These are phyloP conservation scores for Candida ulmi DNA, from an alignment of 805 yeast genomes.

Conservation along the genomic window DNA sequence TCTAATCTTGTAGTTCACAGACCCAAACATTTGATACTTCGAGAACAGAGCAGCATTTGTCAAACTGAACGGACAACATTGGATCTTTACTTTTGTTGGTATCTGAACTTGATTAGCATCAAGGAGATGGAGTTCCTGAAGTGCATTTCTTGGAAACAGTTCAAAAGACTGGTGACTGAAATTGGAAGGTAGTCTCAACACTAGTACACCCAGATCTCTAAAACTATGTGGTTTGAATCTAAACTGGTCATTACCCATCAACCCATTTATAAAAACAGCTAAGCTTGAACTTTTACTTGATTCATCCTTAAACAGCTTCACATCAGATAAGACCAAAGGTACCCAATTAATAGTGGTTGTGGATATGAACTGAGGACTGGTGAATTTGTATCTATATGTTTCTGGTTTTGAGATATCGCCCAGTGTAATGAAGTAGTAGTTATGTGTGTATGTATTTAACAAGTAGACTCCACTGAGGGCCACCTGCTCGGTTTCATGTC, in stretches of 20 bases:
- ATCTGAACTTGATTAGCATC: slow-evolving; percentile 3
- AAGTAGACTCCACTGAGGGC: slow-evolving; percentile 22
- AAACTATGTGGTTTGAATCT: slow-evolving; percentile 13
- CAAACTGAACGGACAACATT: slow-evolving; percentile 25
- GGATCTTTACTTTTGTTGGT: slow-evolving; percentile 15
- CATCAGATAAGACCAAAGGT: slow-evolving; percentile 7
- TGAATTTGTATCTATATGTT: slow-evolving; percentile 10
- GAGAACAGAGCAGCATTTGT: slow-evolving; percentile 24
- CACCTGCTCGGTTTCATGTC: not conserved
- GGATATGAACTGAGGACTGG: slow-evolving; percentile 9
- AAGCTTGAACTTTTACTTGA: not conserved
- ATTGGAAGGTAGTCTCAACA: slow-evolving; percentile 10
- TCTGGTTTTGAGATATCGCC: slow-evolving; percentile 12
- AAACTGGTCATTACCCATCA: slow-evolving; percentile 11
- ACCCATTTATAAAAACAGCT: slow-evolving; percentile 5
- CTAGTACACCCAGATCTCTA: slow-evolving; percentile 10
- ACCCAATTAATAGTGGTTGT: slow-evolving; percentile 15
- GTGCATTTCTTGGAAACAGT: slow-evolving; percentile 7
- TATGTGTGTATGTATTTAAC: slow-evolving; percentile 4
- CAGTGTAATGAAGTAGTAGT: slow-evolving; percentile 16
- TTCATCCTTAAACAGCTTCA: slow-evolving; percentile 1
- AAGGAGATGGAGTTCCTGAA: slow-evolving; percentile 11
- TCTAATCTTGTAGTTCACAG: slow-evolving; percentile 11
- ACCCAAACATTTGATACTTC: slow-evolving; percentile 18
- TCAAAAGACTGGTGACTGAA: not conserved